Conservation (phyloP, 768 basidiomycete species). For the Russula earlei region DNA sequence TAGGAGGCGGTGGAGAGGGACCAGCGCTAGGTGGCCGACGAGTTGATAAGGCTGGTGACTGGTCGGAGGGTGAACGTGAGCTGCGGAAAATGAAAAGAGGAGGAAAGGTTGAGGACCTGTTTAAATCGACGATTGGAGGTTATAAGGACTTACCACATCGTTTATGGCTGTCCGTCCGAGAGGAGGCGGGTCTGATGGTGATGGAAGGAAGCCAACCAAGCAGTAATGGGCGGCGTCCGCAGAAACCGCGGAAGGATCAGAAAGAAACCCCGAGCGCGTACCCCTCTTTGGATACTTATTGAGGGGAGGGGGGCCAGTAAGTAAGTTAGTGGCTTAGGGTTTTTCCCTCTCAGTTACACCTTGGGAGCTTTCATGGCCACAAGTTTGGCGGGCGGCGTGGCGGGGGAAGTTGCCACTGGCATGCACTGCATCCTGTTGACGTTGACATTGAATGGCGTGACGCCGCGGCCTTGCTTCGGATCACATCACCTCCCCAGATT, state of each 20-base stretch:
- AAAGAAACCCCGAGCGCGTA: constrained; percentile 17
- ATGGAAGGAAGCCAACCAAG: constrained; percentile 18
- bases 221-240: constrained; percentile 15
- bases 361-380: constrained; percentile 9
- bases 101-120: constrained; percentile 4
- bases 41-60: constrained; percentile 10
- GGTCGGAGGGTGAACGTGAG: constrained; percentile 10
- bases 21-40: constrained; percentile 9
- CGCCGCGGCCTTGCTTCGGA: constrained; percentile 16
- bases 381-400: constrained; percentile 12
- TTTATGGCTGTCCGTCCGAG: constrained; percentile 12
- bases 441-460: constrained; percentile 8
- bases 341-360: constrained; percentile 1
- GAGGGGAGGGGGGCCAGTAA: background rate
- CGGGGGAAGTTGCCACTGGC: constrained; percentile 4
- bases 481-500: constrained; percentile 11
- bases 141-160: constrained; percentile 21
- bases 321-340: constrained; percentile 9
- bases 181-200: constrained; percentile 16
- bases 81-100: constrained; percentile 10
- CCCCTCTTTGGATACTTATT: constrained; percentile 13
- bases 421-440: background rate
- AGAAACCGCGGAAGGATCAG: constrained; percentile 19
- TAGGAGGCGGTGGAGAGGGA: constrained; percentile 5
- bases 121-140: constrained; percentile 7